A percentile compares a stretch with the other conserved stretches of the same genome.
Conservation (phyloP, 2,329 filamentous ascomycete species). For the Corniculantispora saksenae region DNA sequence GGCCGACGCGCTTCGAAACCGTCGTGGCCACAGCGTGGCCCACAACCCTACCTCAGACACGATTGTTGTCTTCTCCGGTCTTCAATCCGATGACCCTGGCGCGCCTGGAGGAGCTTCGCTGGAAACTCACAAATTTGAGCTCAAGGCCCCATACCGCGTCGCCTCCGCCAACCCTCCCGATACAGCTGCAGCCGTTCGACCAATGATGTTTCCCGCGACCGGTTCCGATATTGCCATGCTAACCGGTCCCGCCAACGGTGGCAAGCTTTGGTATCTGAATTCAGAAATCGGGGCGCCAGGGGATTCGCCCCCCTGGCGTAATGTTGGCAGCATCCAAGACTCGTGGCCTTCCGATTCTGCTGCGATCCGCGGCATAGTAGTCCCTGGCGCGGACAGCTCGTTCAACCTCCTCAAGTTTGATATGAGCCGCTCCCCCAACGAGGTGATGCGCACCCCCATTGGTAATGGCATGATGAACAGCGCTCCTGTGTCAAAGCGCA, state of each 20-base stretch:
- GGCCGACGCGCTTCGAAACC: conserved; percentile 62
- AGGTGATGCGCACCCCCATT: conserved; percentile 3
- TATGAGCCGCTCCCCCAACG: conserved; percentile 71
- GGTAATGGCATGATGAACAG: neutral
- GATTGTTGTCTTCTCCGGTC: conserved; percentile 81
- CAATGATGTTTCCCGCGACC: conserved; percentile 72
- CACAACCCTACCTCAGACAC: conserved; percentile 71
- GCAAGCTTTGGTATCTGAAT: conserved; percentile 10
- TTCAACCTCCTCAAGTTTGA: conserved; percentile 80
- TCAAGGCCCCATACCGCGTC: conserved; percentile 62
- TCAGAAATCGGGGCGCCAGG: neutral
- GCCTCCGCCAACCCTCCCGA: conserved; percentile 55
- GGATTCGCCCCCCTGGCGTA: neutral
- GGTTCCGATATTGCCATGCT: conserved; percentile 70
- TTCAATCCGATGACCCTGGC: conserved; percentile 56
- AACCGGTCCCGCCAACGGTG: conserved; percentile 57
- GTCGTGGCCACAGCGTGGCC: conserved; percentile 71
- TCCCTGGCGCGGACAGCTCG: conserved; percentile 74
- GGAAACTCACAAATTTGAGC: conserved; percentile 74
- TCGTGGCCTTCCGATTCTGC: conserved; percentile 51
- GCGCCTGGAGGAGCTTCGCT: conserved; percentile 60
- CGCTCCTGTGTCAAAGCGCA: conserved; percentile 25
- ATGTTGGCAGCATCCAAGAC: conserved; percentile 1
- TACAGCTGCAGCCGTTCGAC: conserved; percentile 42
- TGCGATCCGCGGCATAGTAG: conserved; percentile 60